These are phyloP conservation scores for Arthroderma uncinatum DNA, from an alignment of 2,329 filamentous ascomycete genomes.

Conservation along the genomic window DNA sequence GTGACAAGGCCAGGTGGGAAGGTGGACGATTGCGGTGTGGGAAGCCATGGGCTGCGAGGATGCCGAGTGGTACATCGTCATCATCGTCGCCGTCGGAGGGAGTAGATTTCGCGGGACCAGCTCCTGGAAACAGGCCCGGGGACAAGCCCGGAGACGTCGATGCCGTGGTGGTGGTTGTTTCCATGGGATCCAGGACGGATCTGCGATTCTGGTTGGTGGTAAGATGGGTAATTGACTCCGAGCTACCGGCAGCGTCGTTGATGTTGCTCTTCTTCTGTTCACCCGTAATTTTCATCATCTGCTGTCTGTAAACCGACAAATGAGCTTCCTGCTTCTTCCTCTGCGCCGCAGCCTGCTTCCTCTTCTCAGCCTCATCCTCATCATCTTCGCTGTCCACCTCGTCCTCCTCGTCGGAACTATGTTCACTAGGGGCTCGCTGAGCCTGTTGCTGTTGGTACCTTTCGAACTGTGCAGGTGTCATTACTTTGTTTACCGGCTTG, in stretches of 20 bases:
- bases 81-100: conserved; percentile 57
- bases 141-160: not conserved
- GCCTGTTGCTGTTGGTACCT: conserved; percentile 58
- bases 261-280: conserved; percentile 40
- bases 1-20: conserved; percentile 51
- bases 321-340: conserved; percentile 81
- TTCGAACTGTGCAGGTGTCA: conserved; percentile 84
- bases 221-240: conserved; percentile 36
- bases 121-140: not conserved
- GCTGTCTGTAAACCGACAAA: conserved; percentile 78
- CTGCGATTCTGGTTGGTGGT: conserved; percentile 30
- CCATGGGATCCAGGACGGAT: conserved; percentile 20
- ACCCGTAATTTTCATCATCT: conserved; percentile 94
- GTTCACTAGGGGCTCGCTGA: conserved; percentile 46
- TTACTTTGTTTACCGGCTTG: conserved; percentile 55
- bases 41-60: conserved; percentile 80
- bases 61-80: conserved; percentile 76
- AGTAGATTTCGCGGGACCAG: conserved; percentile 25
- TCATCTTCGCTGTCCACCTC: conserved; percentile 56
- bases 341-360: conserved; percentile 61
- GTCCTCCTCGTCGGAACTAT: conserved; percentile 41
- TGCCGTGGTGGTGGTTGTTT: not conserved
- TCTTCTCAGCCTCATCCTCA: conserved; percentile 68
- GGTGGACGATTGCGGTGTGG: conserved; percentile 68
- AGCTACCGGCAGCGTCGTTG: conserved; percentile 43